These are phyloP conservation scores for Actinomortierella ambigua DNA, from an alignment of 371 early-diverging fungal species.

Conservation along the genomic window DNA sequence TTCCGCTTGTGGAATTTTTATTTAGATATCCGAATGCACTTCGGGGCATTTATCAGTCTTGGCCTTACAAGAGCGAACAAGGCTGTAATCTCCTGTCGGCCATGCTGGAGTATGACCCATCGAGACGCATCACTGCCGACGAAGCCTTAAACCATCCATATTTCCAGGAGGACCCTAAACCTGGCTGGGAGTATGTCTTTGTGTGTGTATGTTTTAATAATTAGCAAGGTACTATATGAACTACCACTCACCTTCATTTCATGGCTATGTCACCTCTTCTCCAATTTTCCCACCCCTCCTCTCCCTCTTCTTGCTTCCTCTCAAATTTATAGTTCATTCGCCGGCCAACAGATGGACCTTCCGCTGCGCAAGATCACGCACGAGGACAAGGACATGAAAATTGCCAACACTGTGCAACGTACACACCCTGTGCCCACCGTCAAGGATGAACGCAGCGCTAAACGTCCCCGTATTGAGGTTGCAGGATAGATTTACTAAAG, in stretches of 20 bases:
- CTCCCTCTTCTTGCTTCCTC: not conserved
- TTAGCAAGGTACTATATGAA: not conserved
- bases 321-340: constrained; percentile 51
- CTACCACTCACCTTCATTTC: not conserved
- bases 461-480: constrained; percentile 36
- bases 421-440: constrained; percentile 28
- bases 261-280: not conserved
- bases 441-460: constrained; percentile 41
- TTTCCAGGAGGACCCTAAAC: constrained; percentile 90
- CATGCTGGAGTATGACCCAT: constrained; percentile 94
- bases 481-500: too few relatives aligned
- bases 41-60: constrained; percentile 52
- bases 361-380: constrained; percentile 67
- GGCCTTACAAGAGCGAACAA: constrained; percentile 60
- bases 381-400: constrained; percentile 70
- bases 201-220: not conserved
- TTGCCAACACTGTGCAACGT: constrained; percentile 45
- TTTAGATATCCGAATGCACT: constrained; percentile 55
- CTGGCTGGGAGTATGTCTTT: constrained; percentile 68
- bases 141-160: constrained; percentile 89
- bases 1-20: not conserved
- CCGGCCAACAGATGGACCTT: constrained; percentile 65
- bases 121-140: constrained; percentile 85
- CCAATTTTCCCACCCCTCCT: not conserved
- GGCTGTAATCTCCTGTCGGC: constrained; percentile 77